Evolutionary conservation across 352 stramenopile species (phyloP).

Genomic region (Phytophthora kernoviae): DNA sequence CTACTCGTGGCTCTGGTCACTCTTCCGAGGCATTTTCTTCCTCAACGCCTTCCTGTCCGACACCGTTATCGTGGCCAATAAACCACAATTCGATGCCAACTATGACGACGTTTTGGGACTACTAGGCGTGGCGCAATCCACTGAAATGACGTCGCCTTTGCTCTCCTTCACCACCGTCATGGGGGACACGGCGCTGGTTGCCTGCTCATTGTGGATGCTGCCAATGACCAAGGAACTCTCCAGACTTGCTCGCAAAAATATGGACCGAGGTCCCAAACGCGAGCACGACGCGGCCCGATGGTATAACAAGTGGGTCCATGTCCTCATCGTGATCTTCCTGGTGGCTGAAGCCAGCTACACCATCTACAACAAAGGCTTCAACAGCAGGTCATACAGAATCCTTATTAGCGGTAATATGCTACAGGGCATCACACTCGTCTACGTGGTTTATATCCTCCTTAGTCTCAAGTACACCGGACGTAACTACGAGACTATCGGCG

Average conservation of each 20-base stretch:
- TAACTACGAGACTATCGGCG: conserved; percentile 58
- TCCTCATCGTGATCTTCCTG: conserved; percentile 41
- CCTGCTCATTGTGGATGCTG: conserved; percentile 55
- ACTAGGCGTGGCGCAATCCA: conserved; percentile 39
- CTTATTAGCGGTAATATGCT: conserved; percentile 55
- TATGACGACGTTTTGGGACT: conserved; percentile 50
- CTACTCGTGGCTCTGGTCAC: conserved; percentile 64
- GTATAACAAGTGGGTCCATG: conserved; percentile 47
- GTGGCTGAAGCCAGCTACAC: conserved; percentile 39
- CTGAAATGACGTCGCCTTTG: conserved; percentile 42
- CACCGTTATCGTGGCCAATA: background rate
- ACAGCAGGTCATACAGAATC: conserved; percentile 40
- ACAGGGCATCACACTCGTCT: conserved; percentile 41
- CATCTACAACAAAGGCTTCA: conserved; percentile 44
- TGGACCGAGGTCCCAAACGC: conserved; percentile 40
- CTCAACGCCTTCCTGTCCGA: conserved; percentile 38
- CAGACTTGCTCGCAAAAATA: conserved; percentile 40
- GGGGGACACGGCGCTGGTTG: conserved; percentile 45
- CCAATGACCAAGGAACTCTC: conserved; percentile 52
- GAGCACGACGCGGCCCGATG: conserved; percentile 25
- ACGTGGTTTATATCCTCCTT: conserved; percentile 44
- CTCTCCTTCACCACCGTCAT: conserved; percentile 48
- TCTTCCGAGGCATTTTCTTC: conserved; percentile 57
- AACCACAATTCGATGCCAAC: conserved; percentile 11
- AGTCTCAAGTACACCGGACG: conserved; percentile 47